Evolutionary conservation across 2,329 filamentous ascomycete genomes (phyloP).

Genomic region (Paraconiothyrium brasiliense): DNA sequence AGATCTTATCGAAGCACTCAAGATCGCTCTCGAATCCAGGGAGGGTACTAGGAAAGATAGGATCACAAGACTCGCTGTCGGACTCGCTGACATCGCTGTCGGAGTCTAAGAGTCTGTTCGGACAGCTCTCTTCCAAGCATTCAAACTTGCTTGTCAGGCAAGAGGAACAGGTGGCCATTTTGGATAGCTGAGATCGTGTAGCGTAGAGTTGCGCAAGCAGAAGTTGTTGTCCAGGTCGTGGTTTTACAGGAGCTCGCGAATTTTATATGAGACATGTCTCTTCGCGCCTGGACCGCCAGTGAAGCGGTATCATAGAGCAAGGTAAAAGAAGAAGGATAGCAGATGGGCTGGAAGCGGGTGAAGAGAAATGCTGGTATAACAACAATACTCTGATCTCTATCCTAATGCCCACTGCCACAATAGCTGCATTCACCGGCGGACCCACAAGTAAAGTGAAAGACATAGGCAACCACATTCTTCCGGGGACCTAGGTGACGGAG

Average conservation of each 20-base stretch:
- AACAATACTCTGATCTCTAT: background rate
- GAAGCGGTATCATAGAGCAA: slow-evolving; percentile 6
- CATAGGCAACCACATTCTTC: background rate
- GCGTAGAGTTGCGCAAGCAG: background rate
- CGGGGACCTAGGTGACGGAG: background rate
- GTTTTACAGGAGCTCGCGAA: background rate
- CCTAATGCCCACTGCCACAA: background rate
- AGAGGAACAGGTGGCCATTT: background rate
- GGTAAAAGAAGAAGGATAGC: background rate
- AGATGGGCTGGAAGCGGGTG: background rate
- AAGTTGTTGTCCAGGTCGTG: background rate
- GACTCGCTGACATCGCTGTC: background rate
- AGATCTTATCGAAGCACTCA: background rate
- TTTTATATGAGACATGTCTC: slow-evolving; percentile 4
- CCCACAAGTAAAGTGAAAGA: background rate
- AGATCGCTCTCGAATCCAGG: slow-evolving; percentile 6
- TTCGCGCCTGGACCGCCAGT: slow-evolving; percentile 1
- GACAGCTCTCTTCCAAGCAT: background rate
- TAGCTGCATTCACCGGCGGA: background rate
- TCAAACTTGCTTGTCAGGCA: background rate
- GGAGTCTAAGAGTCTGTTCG: background rate
- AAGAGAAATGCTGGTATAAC: background rate
- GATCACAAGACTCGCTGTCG: background rate
- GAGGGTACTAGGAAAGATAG: background rate
- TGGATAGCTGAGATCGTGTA: background rate